Percentiles rank a stretch among this genome's conserved stretches.
phyloP scores from a whole-genome alignment of 2,329 filamentous ascomycete species.

The Neofusicoccum umdonicola region DNA sequence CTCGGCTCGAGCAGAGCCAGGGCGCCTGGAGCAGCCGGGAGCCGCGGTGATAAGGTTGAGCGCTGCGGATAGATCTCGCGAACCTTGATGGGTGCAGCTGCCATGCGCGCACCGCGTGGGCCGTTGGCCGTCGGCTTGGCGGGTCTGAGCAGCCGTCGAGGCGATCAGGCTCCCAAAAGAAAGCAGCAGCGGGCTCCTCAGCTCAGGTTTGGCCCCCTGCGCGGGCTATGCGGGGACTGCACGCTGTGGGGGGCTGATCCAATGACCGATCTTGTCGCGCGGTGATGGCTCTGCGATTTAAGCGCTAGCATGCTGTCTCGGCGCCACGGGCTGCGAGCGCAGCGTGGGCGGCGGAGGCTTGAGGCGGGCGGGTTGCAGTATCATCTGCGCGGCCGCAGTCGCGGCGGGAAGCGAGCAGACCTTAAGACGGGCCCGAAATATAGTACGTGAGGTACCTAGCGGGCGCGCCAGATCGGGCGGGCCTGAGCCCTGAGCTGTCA shows the following conservation, averaged over 20 bases:
- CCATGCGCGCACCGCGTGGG: not conserved
- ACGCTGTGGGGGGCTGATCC: conserved; percentile 11
- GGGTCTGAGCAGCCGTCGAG: not conserved
- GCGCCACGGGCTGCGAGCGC: not conserved
- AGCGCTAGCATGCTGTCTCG: conserved; percentile 14
- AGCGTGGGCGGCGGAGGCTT: not conserved
- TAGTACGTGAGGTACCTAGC: no score
- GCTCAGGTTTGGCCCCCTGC: not conserved
- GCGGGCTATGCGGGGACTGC: not conserved
- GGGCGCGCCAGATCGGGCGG: not conserved
- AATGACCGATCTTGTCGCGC: not conserved
- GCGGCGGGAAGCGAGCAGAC: no score
- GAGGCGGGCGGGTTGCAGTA: not conserved
- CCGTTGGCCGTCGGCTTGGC: not conserved
- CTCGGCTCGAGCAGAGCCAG: conserved; percentile 2
- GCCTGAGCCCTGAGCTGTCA: conserved; percentile 7
- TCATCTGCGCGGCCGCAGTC: not conserved
- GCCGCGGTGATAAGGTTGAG: conserved; percentile 4
- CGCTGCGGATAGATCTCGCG: not conserved
- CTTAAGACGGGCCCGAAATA: no score
- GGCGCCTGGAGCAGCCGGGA: no score
- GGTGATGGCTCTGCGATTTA: not conserved
- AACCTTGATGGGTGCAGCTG: not conserved
- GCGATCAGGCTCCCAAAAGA: not conserved
- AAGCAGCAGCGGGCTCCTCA: not conserved